Evolutionary conservation across 257 asterid genomes (phyloP).

Genomic region (Nicotiana benthamiana): DNA sequence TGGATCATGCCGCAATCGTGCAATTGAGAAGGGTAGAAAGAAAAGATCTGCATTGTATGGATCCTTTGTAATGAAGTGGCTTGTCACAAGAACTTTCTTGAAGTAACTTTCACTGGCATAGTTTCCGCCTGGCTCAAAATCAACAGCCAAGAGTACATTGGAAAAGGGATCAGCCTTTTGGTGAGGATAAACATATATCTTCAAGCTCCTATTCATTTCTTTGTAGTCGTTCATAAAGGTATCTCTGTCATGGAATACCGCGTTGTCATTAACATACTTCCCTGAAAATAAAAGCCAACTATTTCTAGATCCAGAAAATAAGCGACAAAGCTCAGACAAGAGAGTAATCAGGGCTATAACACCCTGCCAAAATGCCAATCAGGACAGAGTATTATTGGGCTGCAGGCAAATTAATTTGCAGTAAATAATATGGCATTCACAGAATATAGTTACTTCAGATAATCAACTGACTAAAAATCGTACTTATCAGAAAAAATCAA

Average conservation of each 20-base stretch:
- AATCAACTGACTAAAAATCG: neutral
- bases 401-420: neutral
- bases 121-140: slow-evolving; percentile 68
- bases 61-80: slow-evolving; percentile 65
- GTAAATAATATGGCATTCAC: neutral
- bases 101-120: slow-evolving; percentile 92
- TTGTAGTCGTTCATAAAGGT: slow-evolving; percentile 49
- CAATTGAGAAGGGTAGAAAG: slow-evolving; percentile 74
- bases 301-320: slow-evolving; percentile 13
- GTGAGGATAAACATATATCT: slow-evolving; percentile 64
- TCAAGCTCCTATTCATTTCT: slow-evolving; percentile 64
- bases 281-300: slow-evolving; percentile 30
- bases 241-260: slow-evolving; percentile 58
- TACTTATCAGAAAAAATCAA: neutral
- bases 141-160: slow-evolving; percentile 56
- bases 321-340: slow-evolving; percentile 7
- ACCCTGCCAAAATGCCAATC: neutral
- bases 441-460: neutral
- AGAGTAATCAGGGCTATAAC: neutral
- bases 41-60: slow-evolving; percentile 66
- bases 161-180: slow-evolving; percentile 58
- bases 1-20: slow-evolving; percentile 72
- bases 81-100: slow-evolving; percentile 55
- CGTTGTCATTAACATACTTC: slow-evolving; percentile 19
- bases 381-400: neutral